Evolutionary conservation across 352 stramenopile genomes (phyloP).

Genomic region (Phytophthora crassamura): DNA sequence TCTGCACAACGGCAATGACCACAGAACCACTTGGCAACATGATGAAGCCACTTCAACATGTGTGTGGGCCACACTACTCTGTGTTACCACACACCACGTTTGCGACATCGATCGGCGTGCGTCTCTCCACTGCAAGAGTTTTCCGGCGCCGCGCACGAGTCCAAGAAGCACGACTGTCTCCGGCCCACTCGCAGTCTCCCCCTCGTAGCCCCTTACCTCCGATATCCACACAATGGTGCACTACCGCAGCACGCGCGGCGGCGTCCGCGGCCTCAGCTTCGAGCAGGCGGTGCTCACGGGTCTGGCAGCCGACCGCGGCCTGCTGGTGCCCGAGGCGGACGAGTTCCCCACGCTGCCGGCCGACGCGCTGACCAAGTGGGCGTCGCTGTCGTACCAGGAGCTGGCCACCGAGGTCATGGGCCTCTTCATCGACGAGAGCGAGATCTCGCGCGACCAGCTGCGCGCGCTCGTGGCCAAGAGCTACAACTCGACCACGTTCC

Average conservation of each 20-base stretch:
- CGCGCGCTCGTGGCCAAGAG: constrained; percentile 92
- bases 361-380: constrained; percentile 81
- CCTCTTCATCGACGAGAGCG: constrained; percentile 95
- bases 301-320: constrained; percentile 81
- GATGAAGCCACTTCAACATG: too few species aligned
- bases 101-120: too few species aligned
- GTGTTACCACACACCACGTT: too few species aligned
- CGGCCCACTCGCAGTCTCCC: constrained; percentile 16
- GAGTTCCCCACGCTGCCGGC: constrained; percentile 81
- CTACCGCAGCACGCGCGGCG: constrained; percentile 86
- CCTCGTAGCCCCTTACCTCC: not conserved
- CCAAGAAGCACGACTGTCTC: not conserved
- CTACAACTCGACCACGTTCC: constrained; percentile 93
- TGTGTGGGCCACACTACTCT: too few species aligned
- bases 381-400: constrained; percentile 93
- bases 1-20: too few species aligned
- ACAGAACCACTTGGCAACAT: too few species aligned
- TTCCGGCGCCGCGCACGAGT: constrained; percentile 12
- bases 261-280: constrained; percentile 83
- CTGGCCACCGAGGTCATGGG: constrained; percentile 96
- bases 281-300: constrained; percentile 89
- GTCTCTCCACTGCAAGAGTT: constrained; percentile 31
- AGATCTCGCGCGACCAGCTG: constrained; percentile 94
- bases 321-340: constrained; percentile 81
- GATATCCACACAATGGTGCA: constrained; percentile 64